Percentiles rank a stretch among this genome's conserved stretches.
Evolutionary conservation across 2,329 filamentous ascomycete genomes (phyloP).

Genomic region (Lecanoromycetidae sp.): DNA sequence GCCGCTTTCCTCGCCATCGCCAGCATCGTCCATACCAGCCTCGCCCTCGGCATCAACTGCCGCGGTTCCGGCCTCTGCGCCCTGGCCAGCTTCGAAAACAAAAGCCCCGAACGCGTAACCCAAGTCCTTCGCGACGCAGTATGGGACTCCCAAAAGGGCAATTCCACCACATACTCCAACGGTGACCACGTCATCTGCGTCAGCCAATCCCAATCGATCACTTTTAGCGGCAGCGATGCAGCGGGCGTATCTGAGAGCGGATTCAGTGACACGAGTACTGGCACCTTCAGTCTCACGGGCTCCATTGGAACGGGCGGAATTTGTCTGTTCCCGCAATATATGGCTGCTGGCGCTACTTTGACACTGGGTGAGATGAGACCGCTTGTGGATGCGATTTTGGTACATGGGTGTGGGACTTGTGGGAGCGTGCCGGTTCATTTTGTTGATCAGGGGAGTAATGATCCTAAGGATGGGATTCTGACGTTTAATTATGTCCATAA

Average conservation of each 20-base stretch:
- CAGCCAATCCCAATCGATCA: slow-evolving; percentile 6
- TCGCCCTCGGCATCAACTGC: slow-evolving; percentile 15
- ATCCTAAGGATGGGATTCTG: slow-evolving; percentile 4
- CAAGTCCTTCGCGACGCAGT: slow-evolving; percentile 14
- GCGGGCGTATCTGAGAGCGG: not conserved
- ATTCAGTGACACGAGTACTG: not conserved
- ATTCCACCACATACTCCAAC: slow-evolving; percentile 7
- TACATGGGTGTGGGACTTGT: slow-evolving; percentile 10
- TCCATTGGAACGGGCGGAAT: slow-evolving; percentile 9
- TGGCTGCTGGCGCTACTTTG: not conserved
- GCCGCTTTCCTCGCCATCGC: not conserved
- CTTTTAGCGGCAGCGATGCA: not conserved
- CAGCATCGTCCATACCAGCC: not conserved
- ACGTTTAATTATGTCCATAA: slow-evolving; percentile 14
- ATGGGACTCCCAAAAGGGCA: slow-evolving; percentile 3
- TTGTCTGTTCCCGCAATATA: slow-evolving; percentile 10
- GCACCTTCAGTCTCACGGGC: slow-evolving; percentile 1
- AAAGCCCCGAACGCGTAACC: slow-evolving; percentile 2
- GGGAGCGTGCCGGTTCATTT: slow-evolving; percentile 11
- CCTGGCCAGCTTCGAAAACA: slow-evolving; percentile 9
- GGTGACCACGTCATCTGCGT: slow-evolving; percentile 16
- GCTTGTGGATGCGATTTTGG: slow-evolving; percentile 8
- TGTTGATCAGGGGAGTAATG: slow-evolving; percentile 7
- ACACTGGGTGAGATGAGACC: slow-evolving; percentile 1
- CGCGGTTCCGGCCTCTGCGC: slow-evolving; percentile 14